Evolutionary conservation across 306 rosid genomes (phyloP), one percentile per base, ranked within the genome.

Genomic region (Vigna mungo): DNA sequence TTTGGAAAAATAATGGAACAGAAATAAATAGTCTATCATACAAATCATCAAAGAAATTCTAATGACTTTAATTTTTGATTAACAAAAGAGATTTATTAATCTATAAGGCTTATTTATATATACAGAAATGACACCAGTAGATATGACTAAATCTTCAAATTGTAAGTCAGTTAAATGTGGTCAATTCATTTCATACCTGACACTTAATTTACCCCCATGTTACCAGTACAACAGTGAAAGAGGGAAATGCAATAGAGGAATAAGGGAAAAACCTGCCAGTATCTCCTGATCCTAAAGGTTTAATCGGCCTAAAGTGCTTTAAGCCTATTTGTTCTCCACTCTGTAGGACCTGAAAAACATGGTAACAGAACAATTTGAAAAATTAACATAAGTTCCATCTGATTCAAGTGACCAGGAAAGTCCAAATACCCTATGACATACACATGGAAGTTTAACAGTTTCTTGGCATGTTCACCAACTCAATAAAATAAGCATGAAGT

Each of bases 271-370:
- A 94, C 98, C 95, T 90, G 87, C 99, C 99, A 74, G 99, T 95
- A 78, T 95, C 99, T 47, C 99, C 99, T 7, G 89, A 89, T 27
- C 99, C 99, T 88, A 95, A 82, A 41, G 99, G 96, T 68, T 87
- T 95, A 46, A 95, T 63, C 71, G 99, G 99, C 86, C 55, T 90
- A 75, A 95, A 92, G 78, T 95, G 99, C 82, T 88, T 87, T 84
- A 95, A 78, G 68, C 92, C 87, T 37, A 95, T 88, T 78, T 73
- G 88, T 71, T 95, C 97, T 58, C 97, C 97, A 52, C 82, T 81
- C 27, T 89, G 89, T 52, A 87, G 46, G 84, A 90, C 88, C 99
- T 95, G 89, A 85, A 84, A 71, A 79, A 65, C 67, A 71, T 51
- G 14, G 21, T 74, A 44, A 66, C 66, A 55, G 34, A 82, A 78